phyloP scores from a whole-genome alignment of 352 stramenopile genomes.

The Blastocystis sp. region DNA sequence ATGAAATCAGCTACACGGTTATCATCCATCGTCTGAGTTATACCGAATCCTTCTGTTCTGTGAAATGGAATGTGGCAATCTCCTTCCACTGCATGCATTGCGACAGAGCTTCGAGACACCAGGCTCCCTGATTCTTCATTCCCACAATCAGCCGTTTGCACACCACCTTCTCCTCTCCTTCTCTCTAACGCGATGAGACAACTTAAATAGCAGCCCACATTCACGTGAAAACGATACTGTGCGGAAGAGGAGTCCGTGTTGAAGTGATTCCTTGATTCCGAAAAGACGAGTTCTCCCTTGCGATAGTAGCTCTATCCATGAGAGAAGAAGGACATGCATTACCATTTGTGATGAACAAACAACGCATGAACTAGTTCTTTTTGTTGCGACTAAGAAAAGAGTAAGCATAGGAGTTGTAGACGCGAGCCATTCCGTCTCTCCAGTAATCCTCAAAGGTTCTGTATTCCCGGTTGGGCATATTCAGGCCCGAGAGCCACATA shows the following conservation, averaged over 20 bases:
- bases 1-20: neutral
- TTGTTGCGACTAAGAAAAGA: neutral
- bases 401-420: conserved; percentile 37
- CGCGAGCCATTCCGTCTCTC: neutral
- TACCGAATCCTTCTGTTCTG: conserved; percentile 1
- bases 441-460: conserved; percentile 10
- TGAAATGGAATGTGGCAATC: neutral
- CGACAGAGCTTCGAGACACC: neutral
- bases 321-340: neutral
- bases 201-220: neutral
- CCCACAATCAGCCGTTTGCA: neutral
- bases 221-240: neutral
- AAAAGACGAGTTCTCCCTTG: conserved; percentile 16
- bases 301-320: conserved; percentile 8
- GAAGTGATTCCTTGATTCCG: conserved; percentile 35
- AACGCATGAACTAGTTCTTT: neutral
- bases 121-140: conserved; percentile 43
- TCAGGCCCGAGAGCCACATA: conserved; percentile 27
- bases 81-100: neutral
- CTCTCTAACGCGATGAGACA: neutral
- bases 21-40: no score
- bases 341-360: neutral
- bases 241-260: neutral
- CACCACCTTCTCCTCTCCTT: neutral
- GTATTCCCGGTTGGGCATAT: conserved; percentile 6